phyloP scores from a whole-genome alignment of 1,139 yeast species.

The Chernovozyma sophiae-reginae region DNA sequence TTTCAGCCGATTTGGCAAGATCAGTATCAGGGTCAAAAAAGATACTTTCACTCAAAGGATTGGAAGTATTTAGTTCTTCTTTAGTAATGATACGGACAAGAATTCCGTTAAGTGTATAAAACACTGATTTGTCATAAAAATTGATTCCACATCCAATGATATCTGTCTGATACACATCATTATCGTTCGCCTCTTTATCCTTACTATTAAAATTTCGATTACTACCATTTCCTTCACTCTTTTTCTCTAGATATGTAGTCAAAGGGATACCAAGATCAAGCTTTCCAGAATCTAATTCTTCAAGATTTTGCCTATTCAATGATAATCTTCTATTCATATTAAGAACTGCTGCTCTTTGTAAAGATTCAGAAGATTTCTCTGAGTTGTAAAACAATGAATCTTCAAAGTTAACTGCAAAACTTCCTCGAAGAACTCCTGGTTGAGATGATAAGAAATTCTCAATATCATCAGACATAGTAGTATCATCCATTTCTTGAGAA shows the following conservation, averaged over 20 bases:
- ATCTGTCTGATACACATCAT: slow-evolving; percentile 38
- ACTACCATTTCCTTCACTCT: background rate
- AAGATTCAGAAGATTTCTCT: slow-evolving; percentile 27
- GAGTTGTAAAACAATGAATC: slow-evolving; percentile 41
- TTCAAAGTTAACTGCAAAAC: slow-evolving; percentile 41
- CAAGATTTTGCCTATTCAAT: slow-evolving; percentile 24
- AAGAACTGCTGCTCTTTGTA: slow-evolving; percentile 28
- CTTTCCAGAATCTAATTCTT: slow-evolving; percentile 29
- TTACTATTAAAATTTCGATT: background rate
- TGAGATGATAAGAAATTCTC: slow-evolving; percentile 22
- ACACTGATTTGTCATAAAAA: slow-evolving; percentile 57
- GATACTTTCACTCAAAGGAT: slow-evolving; percentile 24
- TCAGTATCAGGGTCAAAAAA: slow-evolving; percentile 16
- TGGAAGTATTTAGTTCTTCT: slow-evolving; percentile 27
- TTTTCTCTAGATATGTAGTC: slow-evolving; percentile 17
- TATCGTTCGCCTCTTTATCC: slow-evolving; percentile 12
- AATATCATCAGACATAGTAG: slow-evolving; percentile 12
- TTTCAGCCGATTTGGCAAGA: slow-evolving; percentile 1
- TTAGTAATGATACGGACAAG: slow-evolving; percentile 29
- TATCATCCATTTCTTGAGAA: slow-evolving; percentile 5
- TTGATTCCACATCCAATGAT: slow-evolving; percentile 83
- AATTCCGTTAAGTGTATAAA: slow-evolving; percentile 81
- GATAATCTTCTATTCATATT: slow-evolving; percentile 38
- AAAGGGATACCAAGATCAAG: slow-evolving; percentile 37
- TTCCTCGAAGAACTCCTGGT: slow-evolving; percentile 41